Conservation (phyloP, 2,329 filamentous ascomycete genomes). For the Penicillium sp. region DNA sequence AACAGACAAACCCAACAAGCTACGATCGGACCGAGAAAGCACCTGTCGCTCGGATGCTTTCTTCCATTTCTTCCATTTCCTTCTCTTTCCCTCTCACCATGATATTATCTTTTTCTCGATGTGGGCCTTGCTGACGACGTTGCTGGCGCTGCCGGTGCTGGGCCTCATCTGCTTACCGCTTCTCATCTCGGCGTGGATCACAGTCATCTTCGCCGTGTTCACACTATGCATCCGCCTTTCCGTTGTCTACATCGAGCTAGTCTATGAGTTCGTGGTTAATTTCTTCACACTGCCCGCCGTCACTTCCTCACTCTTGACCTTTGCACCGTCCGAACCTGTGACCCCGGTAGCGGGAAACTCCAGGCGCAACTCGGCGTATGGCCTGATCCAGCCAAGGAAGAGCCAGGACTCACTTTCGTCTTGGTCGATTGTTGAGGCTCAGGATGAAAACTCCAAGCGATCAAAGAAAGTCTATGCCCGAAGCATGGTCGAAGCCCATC, state of each 20-base stretch:
- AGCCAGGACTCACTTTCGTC: constrained; percentile 15
- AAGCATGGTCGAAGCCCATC: constrained; percentile 27
- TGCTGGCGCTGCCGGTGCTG: constrained; percentile 65
- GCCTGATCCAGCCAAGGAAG: constrained; percentile 14
- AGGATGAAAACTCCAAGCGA: constrained; percentile 11
- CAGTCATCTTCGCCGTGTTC: constrained; percentile 64
- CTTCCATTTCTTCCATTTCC: background rate
- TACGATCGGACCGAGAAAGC: no score
- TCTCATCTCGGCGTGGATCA: constrained; percentile 65
- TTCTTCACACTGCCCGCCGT: constrained; percentile 50
- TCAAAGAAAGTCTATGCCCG: constrained; percentile 21
- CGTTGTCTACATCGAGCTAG: constrained; percentile 67
- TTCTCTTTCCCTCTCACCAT: background rate
- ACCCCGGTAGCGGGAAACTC: constrained; percentile 26
- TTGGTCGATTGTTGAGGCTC: constrained; percentile 3
- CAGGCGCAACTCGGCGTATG: constrained; percentile 32
- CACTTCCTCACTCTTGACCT: constrained; percentile 33
- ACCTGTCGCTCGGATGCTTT: background rate
- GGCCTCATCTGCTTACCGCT: constrained; percentile 67
- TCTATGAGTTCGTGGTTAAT: constrained; percentile 60
- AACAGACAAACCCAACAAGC: background rate
- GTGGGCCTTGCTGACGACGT: constrained; percentile 33
- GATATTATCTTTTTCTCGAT: constrained; percentile 25
- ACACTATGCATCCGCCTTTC: constrained; percentile 65
- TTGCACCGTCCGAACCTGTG: constrained; percentile 33